These are phyloP conservation scores for Botrytis hyacinthi DNA, from an alignment of 2,329 filamentous ascomycete species.

Conservation along the genomic window DNA sequence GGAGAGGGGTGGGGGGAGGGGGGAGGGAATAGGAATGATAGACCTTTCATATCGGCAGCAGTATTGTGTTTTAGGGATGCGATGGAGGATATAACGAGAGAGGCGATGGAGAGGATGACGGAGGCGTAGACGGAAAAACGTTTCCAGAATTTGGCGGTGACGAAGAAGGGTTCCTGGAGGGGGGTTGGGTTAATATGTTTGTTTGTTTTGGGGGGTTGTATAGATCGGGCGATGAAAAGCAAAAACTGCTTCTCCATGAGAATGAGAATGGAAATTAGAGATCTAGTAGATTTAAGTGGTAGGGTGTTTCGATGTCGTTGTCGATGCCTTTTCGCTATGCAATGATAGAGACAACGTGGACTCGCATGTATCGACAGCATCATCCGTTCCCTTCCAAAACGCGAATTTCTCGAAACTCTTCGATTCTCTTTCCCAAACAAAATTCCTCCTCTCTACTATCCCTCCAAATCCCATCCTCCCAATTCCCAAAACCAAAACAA, in stretches of 20 bases:
- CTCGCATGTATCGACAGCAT: not conserved
- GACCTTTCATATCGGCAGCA: slow-evolving; percentile 23
- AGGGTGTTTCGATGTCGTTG: not conserved
- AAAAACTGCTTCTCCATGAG: too few species aligned
- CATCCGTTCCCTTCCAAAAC: too few species aligned
- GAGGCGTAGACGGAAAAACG: slow-evolving; percentile 31
- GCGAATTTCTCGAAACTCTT: not conserved
- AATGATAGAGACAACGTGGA: not conserved
- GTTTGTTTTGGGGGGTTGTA: not conserved
- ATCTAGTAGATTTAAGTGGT: not conserved
- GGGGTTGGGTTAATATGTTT: not conserved
- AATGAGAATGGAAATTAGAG: too few species aligned
- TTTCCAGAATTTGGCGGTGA: slow-evolving; percentile 33
- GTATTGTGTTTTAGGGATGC: slow-evolving; percentile 22
- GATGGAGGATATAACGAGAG: slow-evolving; percentile 27
- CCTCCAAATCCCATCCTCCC: not conserved
- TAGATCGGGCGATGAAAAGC: rapidly evolving
- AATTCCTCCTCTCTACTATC: not conserved
- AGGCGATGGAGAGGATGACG: slow-evolving; percentile 26
- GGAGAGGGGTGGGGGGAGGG: too few species aligned
- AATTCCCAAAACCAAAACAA: not conserved
- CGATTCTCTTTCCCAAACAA: rapidly evolving
- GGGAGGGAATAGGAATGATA: not conserved
- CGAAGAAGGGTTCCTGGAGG: slow-evolving; percentile 23
- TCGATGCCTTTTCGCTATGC: too few species aligned